phyloP scores from a whole-genome alignment of 2,329 filamentous ascomycete species.

The Alternaria incomplexa region DNA sequence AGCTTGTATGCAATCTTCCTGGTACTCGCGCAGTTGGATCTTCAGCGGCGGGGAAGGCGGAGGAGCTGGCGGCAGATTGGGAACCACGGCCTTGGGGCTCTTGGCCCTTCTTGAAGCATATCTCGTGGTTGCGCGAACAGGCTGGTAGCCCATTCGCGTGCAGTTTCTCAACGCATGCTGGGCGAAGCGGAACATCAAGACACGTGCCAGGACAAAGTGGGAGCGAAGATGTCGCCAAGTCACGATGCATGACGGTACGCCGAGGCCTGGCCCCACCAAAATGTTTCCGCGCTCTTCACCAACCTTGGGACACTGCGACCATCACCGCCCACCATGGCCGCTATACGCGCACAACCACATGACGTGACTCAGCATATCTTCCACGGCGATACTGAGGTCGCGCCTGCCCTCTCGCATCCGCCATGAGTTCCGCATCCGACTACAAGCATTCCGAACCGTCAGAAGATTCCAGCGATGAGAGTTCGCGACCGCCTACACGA shows the following conservation, averaged over 20 bases:
- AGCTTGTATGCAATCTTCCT: conserved; percentile 88
- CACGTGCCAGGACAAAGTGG: conserved; percentile 8
- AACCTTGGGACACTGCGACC: not conserved
- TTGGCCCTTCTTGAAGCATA: conserved; percentile 22
- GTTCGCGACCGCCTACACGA: conserved; percentile 1
- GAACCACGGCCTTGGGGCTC: not conserved
- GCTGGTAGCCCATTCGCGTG: conserved; percentile 15
- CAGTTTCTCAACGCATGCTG: conserved; percentile 39
- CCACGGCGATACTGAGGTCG: not conserved
- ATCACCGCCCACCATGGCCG: conserved; percentile 21
- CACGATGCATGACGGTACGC: conserved; percentile 25
- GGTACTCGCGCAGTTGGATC: conserved; percentile 78
- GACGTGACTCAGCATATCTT: not conserved
- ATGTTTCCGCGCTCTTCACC: conserved; percentile 2
- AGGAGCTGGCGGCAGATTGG: conserved; percentile 7
- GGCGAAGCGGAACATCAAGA: conserved; percentile 40
- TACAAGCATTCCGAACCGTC: conserved; percentile 3
- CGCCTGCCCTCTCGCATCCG: not conserved
- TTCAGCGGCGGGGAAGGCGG: conserved; percentile 28
- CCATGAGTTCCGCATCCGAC: conserved; percentile 28
- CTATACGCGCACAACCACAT: not conserved
- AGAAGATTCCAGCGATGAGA: conserved; percentile 1
- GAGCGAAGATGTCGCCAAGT: conserved; percentile 31
- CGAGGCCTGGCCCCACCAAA: conserved; percentile 11
- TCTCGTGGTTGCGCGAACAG: conserved; percentile 14